phyloP scores from a whole-genome alignment of 306 rosid species.

The Geum urbanum region DNA sequence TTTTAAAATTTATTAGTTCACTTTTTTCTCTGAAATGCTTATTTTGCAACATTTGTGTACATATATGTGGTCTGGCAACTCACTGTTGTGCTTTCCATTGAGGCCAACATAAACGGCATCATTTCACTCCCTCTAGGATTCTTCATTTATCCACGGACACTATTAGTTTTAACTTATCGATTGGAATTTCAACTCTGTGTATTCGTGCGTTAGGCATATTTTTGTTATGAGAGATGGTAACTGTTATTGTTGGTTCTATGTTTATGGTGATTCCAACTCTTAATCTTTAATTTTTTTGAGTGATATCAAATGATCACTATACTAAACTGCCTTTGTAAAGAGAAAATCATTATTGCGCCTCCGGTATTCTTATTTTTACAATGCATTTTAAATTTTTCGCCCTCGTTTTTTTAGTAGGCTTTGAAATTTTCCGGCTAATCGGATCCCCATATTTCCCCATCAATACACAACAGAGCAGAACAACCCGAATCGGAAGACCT shows the following conservation, averaged over 20 bases:
- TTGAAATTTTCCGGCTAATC: too few species aligned
- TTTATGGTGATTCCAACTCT: too few species aligned
- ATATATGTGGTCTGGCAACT: conserved; percentile 45
- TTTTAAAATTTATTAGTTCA: conserved; percentile 12
- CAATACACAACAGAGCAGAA: neutral
- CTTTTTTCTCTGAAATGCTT: conserved; percentile 17
- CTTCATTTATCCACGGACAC: conserved; percentile 16
- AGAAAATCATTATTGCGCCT: too few species aligned
- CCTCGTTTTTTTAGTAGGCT: conserved; percentile 21
- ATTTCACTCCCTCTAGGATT: conserved; percentile 24
- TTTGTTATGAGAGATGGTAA: conserved; percentile 12
- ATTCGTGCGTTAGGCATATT: conserved; percentile 22
- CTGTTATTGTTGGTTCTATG: neutral
- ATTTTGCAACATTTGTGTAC: conserved; percentile 39
- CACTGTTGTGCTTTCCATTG: conserved; percentile 24
- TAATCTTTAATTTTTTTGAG: too few species aligned
- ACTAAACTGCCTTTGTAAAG: too few species aligned
- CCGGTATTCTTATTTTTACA: neutral
- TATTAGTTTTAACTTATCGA: conserved; percentile 11
- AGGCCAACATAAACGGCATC: conserved; percentile 30
- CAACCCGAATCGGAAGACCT: conserved; percentile 4
- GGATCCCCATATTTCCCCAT: neutral
- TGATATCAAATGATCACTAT: too few species aligned
- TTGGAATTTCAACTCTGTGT: conserved; percentile 19
- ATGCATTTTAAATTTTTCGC: conserved; percentile 29